Percentiles rank a stretch among this genome's conserved stretches.
These are phyloP conservation scores for Pichia sp. DNA, from an alignment of 1,139 yeast genomes.

Conservation along the genomic window DNA sequence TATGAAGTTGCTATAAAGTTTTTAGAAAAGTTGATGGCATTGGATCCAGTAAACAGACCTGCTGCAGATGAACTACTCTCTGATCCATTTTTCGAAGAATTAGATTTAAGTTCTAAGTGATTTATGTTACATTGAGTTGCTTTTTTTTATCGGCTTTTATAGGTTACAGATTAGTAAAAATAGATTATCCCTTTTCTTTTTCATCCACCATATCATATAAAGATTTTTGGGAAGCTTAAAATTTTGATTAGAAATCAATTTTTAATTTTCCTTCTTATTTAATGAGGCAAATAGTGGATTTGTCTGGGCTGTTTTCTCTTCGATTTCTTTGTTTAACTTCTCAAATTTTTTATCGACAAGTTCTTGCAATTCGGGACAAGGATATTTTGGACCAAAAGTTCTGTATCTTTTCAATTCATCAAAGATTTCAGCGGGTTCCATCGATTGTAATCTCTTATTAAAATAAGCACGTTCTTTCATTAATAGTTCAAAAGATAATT, in stretches of 20 bases:
- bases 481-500: constrained; percentile 39
- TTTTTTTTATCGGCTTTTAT: too few species aligned
- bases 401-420: constrained; percentile 48
- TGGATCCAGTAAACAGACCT: constrained; percentile 50
- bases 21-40: constrained; percentile 44
- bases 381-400: constrained; percentile 52
- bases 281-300: neutral
- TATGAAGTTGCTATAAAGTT: constrained; percentile 42
- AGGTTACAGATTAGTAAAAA: too few species aligned
- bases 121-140: too few species aligned
- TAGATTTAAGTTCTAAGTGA: too few species aligned
- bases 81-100: constrained; percentile 42
- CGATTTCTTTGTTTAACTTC: constrained; percentile 23
- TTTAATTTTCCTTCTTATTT: constrained; percentile 11
- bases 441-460: constrained; percentile 22
- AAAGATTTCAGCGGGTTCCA: constrained; percentile 41
- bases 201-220: too few species aligned
- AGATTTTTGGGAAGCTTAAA: too few species aligned
- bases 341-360: constrained; percentile 36
- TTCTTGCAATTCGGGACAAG: constrained; percentile 37
- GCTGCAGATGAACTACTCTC: constrained; percentile 50
- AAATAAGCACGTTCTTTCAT: constrained; percentile 35
- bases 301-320: constrained; percentile 1
- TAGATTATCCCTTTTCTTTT: too few species aligned
- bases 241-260: too few species aligned